phyloP scores from a whole-genome alignment of 805 yeast species.

The Hanseniaspora thailandica region DNA sequence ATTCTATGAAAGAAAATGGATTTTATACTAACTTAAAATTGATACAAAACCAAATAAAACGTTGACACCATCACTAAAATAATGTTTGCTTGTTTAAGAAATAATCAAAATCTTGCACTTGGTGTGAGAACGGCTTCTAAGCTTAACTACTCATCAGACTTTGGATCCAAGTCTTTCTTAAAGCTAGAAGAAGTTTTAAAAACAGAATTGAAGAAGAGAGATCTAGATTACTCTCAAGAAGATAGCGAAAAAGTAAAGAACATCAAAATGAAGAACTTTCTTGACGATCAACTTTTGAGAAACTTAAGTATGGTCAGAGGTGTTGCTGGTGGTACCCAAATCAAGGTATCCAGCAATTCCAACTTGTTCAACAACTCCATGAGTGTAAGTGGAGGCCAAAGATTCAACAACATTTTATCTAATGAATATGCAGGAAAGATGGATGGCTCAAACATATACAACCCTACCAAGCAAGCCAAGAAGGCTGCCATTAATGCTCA shows the following conservation, averaged over 20 bases:
- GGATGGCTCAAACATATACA: neutral
- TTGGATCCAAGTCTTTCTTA: no score
- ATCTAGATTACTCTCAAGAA: neutral
- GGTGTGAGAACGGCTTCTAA: neutral
- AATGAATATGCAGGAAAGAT: no score
- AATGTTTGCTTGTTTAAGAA: no score
- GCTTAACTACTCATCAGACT: neutral
- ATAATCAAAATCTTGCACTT: neutral
- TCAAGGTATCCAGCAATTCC: constrained; percentile 1
- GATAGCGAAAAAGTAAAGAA: neutral
- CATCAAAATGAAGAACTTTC: neutral
- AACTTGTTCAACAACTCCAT: constrained; percentile 1
- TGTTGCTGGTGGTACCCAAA: constrained; percentile 6
- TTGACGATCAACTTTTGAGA: neutral
- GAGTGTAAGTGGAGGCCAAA: neutral
- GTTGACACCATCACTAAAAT: no score
- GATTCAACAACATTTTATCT: neutral
- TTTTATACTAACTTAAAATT: neutral
- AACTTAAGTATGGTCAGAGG: constrained; percentile 12
- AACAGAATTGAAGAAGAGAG: constrained; percentile 5
- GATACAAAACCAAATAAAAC: no score
- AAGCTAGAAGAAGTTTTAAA: constrained; percentile 5
- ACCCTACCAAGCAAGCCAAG: neutral
- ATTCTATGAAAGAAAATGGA: neutral
- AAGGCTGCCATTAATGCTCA: neutral